Evolutionary conservation across 371 early-diverging fungal genomes (phyloP), one percentile per base, ranked within the genome.

Genomic region (Mucor mucedo): DNA sequence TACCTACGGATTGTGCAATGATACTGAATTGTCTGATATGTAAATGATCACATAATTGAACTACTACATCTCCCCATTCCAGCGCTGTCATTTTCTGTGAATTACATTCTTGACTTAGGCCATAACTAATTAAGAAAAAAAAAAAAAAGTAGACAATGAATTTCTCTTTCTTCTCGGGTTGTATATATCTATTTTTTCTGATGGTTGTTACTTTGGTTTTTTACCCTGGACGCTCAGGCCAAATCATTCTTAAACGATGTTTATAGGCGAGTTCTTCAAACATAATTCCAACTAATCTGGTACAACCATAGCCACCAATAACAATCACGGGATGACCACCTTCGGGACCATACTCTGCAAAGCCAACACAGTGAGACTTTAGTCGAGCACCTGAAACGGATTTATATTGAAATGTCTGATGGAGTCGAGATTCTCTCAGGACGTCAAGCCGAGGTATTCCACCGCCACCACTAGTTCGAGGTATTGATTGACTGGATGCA

Each of bases 181-280:
- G 13, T 48, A 42, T 42, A 42, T 42, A 42, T 42, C 9, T 42
- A 42, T 42, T 14, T 42, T 10, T 44, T n/a, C n/a, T 4, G 13
- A 44, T 44, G 2, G 16, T 44, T 10, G 14, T 44, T 44, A 44
- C 44, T 47, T 47, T 47, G 35, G 35, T 42, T 4, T 42, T 42
- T 70, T 76, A 79, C 78, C 83, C 83, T 41, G 80, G 78, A 48
- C 83, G 76, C 63, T 82, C 83, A 27, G 83, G 83, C 80, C 80
- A 79, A 35, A 82, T 76, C 73, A 76, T 73, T 2, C 72, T 63
- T 13, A 79, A 49, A 9, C 62, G 55, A 55, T 79, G 68, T 33
- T 75, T 48, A 57, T 55, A 63, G 11, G 78, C 76, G 4, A 79
- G 16, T 16, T 78, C 83, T 65, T 78, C 80, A 73, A 82, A 82